Conservation (phyloP, 1,284 basidiomycete genomes). For the Volvariella volvacea region DNA sequence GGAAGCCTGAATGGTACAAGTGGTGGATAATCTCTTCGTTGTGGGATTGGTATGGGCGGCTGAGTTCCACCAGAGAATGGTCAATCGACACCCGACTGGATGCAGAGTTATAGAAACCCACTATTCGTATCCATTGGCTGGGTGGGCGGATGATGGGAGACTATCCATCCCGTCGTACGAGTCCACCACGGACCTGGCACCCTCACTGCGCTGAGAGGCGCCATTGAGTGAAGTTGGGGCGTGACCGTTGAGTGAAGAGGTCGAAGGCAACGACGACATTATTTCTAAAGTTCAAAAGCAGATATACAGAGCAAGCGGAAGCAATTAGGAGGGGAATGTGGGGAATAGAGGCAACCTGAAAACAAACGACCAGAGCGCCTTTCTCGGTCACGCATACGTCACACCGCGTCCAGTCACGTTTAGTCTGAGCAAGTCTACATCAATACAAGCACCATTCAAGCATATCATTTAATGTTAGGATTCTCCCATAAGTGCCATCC, state of each 20-base stretch:
- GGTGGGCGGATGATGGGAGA: conserved; percentile 5
- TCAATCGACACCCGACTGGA: too few species aligned
- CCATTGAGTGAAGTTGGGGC: conserved; percentile 23
- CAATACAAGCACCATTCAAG: conserved; percentile 9
- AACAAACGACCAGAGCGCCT: too few species aligned
- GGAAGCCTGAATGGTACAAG: conserved; percentile 71
- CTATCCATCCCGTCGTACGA: too few species aligned
- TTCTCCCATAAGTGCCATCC: conserved; percentile 27
- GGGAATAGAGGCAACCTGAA: too few species aligned
- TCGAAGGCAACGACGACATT: conserved; percentile 19
- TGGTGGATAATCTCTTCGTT: conserved; percentile 70
- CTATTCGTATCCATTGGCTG: conserved; percentile 37
- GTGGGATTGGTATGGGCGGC: conserved; percentile 30
- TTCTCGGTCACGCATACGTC: not conserved
- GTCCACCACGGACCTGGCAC: too few species aligned
- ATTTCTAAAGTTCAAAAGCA: conserved; percentile 28
- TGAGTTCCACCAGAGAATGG: conserved; percentile 1
- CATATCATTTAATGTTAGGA: conserved; percentile 25
- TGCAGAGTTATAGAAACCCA: conserved; percentile 22
- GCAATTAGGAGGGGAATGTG: too few species aligned
- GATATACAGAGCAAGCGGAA: too few species aligned
- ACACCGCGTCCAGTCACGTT: conserved; percentile 18
- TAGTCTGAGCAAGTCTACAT: not conserved
- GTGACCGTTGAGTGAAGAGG: conserved; percentile 26
- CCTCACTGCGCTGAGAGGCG: conserved; percentile 15